Evolutionary conservation across 495 filamentous ascomycete genomes (phyloP).

Genomic region (Podospora pseudopauciseta): DNA sequence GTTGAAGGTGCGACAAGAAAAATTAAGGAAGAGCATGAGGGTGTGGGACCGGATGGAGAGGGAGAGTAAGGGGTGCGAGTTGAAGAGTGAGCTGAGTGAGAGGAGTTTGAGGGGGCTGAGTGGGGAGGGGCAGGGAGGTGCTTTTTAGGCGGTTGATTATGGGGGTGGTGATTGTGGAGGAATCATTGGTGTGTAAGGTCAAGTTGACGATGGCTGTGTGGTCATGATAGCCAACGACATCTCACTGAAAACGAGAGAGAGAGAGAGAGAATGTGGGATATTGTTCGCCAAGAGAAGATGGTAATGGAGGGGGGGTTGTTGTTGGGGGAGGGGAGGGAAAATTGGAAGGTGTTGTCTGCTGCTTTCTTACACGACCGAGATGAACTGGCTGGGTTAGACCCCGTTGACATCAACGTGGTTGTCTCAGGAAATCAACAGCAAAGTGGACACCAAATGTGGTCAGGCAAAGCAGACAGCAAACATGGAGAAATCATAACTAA

Average conservation of each 20-base stretch:
- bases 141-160: conserved; percentile 32
- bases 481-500: too few relatives aligned
- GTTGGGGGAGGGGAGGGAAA: neutral
- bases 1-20: conserved; percentile 43
- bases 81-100: conserved; percentile 46
- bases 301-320: neutral
- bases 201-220: too few relatives aligned
- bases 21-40: conserved; percentile 39
- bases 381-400: too few relatives aligned
- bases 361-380: too few relatives aligned
- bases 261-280: too few relatives aligned
- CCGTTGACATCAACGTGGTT: too few relatives aligned
- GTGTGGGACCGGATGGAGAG: conserved; percentile 43
- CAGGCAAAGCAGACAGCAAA: too few relatives aligned
- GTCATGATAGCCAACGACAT: too few relatives aligned
- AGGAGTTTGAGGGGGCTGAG: conserved; percentile 42
- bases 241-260: too few relatives aligned
- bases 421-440: too few relatives aligned
- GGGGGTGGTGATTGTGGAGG: neutral
- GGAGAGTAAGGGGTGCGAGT: conserved; percentile 43
- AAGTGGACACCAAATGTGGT: too few relatives aligned
- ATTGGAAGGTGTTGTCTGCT: too few relatives aligned
- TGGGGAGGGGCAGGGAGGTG: conserved; percentile 42
- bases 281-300: neutral
- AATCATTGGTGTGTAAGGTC: neutral